Conservation (phyloP, 106 monocot genomes). For the Narthecium ossifragum region DNA sequence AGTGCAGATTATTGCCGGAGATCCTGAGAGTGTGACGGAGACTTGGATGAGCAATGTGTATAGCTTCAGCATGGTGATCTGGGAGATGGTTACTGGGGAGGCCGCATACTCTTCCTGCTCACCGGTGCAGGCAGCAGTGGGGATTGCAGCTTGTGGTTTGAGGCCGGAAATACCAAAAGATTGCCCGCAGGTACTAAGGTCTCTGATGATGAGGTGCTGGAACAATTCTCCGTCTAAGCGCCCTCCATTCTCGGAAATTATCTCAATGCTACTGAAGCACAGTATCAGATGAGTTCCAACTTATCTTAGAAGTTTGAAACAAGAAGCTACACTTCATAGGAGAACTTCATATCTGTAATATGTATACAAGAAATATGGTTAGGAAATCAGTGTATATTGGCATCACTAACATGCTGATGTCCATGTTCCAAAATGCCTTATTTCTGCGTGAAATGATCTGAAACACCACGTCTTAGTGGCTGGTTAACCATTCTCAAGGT, state of each 20-base stretch:
- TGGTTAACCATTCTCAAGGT: no score
- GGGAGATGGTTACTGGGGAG: slow-evolving; percentile 97
- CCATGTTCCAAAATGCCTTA: no score
- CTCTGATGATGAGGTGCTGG: slow-evolving; percentile 86
- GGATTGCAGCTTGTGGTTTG: slow-evolving; percentile 86
- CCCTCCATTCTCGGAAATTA: slow-evolving; percentile 74
- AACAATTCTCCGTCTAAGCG: slow-evolving; percentile 60
- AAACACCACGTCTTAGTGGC: no score
- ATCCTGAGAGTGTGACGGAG: slow-evolving; percentile 88
- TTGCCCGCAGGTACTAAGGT: slow-evolving; percentile 68
- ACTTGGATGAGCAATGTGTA: slow-evolving; percentile 99
- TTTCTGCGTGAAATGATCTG: no score
- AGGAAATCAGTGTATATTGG: no score
- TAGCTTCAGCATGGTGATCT: slow-evolving; percentile 93
- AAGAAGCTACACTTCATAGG: no score
- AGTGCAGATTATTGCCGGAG: slow-evolving; percentile 84
- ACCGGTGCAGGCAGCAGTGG: slow-evolving; percentile 96
- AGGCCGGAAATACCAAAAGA: slow-evolving; percentile 87
- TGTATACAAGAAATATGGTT: no score
- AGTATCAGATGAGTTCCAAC: slow-evolving; percentile 28
- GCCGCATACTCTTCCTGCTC: slow-evolving; percentile 87
- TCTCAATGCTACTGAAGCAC: slow-evolving; percentile 49
- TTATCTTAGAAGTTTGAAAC: no score
- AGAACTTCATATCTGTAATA: no score
- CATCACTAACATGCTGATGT: no score